These are phyloP conservation scores for Lodderomyces orthopsilosis DNA, from an alignment of 1,139 yeast species.

Conservation along the genomic window DNA sequence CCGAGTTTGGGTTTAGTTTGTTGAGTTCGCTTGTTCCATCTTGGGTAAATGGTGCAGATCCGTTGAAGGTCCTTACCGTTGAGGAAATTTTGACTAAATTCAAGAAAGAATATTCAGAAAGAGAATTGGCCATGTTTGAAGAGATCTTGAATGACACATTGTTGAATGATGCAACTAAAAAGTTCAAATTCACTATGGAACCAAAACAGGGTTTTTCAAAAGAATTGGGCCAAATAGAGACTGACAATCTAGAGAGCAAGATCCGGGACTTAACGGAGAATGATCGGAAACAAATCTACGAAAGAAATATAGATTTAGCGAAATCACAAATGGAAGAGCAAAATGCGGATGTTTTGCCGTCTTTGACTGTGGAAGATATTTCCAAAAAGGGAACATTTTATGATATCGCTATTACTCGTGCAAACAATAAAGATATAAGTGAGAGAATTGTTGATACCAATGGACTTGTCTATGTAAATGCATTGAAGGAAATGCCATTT, in stretches of 20 bases:
- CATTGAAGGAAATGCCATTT: constrained; percentile 51
- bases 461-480: constrained; percentile 70
- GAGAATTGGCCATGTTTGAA: constrained; percentile 60
- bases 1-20: constrained; percentile 84
- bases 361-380: constrained; percentile 71
- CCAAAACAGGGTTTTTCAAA: constrained; percentile 60
- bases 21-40: constrained; percentile 74
- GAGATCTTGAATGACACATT: constrained; percentile 55
- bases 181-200: constrained; percentile 69
- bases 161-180: constrained; percentile 45
- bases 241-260: constrained; percentile 44
- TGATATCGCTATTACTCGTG: constrained; percentile 25
- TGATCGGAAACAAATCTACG: constrained; percentile 57
- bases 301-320: constrained; percentile 58
- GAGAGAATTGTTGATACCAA: constrained; percentile 65
- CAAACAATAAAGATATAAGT: constrained; percentile 20
- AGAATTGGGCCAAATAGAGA: constrained; percentile 54
- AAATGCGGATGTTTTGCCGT: constrained; percentile 77
- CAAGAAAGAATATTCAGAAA: constrained; percentile 51
- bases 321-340: constrained; percentile 66
- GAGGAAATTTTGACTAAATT: constrained; percentile 59
- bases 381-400: constrained; percentile 51
- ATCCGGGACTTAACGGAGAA: constrained; percentile 45
- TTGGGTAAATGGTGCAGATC: constrained; percentile 79
- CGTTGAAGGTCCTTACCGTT: constrained; percentile 63